Percentiles rank a stretch among this genome's conserved stretches.
Conservation (phyloP, 108 stramenopile genomes). For the Poteriospumella lacustris region DNA sequence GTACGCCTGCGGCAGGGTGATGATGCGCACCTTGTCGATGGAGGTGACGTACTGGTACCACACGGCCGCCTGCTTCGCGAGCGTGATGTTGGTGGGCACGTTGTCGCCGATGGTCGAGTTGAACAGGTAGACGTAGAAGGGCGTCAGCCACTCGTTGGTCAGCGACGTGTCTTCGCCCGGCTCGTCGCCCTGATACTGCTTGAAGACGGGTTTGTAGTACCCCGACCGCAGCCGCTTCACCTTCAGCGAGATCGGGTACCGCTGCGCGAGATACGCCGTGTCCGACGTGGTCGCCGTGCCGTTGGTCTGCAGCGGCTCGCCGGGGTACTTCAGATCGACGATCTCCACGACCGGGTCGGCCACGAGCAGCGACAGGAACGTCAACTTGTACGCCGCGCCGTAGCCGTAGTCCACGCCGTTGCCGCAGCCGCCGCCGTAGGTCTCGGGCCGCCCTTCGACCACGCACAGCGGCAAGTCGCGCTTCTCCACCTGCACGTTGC, state of each 20-base stretch:
- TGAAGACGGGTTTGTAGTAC: not conserved
- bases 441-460: no score
- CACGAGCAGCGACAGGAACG: not conserved
- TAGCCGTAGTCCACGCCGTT: constrained; percentile 5
- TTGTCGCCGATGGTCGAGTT: not conserved
- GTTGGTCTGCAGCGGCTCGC: not conserved
- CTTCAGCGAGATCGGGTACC: no score
- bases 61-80: not conserved
- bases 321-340: not conserved
- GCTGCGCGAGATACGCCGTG: no score
- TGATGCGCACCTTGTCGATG: constrained; percentile 9
- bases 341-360: not conserved
- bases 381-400: not conserved
- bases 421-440: not conserved
- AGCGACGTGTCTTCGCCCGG: not conserved
- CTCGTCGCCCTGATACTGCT: not conserved
- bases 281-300: not conserved
- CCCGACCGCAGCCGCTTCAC: not conserved
- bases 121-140: not conserved
- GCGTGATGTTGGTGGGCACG: not conserved
- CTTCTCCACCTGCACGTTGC: not conserved
- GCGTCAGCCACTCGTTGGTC: constrained; percentile 12
- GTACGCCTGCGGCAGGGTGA: not conserved
- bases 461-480: not conserved
- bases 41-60: not conserved